Base-by-base conservation (phyloP, 768 basidiomycete species). In the Leucosporidium scottii region DNA sequence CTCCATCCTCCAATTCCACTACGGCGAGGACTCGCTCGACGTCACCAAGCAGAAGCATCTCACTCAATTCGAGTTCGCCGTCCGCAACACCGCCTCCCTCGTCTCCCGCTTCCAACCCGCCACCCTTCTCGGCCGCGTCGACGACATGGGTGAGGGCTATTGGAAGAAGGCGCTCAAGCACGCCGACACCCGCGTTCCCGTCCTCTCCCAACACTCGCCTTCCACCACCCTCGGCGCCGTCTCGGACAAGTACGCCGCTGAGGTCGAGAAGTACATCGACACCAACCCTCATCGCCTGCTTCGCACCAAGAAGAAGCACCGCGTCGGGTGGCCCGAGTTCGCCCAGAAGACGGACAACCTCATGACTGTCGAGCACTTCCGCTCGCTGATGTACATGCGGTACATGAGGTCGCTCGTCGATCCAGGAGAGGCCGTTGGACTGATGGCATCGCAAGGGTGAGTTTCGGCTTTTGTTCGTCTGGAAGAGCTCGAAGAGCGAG, bases 41-140 rank as follows among this genome's bases (percentile, higher is more conserved):
- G 92, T 98, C 55, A 97, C 93, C 62, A 93, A 90, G 79, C 93
- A 97, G 79, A 96, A 94, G 78, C 92, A 97, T 79, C 82, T 99
- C 21, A 84, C 86, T 68, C 86, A 96, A 76, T 97, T 98, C 80
- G 88, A 92, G 65, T 99, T 98, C 79, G 86, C 92, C 68, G 89
- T 89, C 9, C 84, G 86, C 74, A 99, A 99, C 79, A 85, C 87
- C 72, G 76, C 83, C 27, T 89, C 92, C 13, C 82, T 96, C 71
- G 82, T 90, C 62, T 85, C 86, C 74, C 83, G 85, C 53, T 84
- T 89, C 73, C 72, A 78, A 49, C 69, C 83, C 0, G 81, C 81
- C 53, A 82, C 79, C 28, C 80, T 90, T 39, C 77, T 81, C 47
- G 83, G 83, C 18, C 78, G 82, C 18, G 81, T 91, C 49, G 66